A percentile compares a stretch with the other conserved stretches of the same genome.
phyloP scores from a whole-genome alignment of 306 rosid species.

The Herpetospermum pedunculosum region DNA sequence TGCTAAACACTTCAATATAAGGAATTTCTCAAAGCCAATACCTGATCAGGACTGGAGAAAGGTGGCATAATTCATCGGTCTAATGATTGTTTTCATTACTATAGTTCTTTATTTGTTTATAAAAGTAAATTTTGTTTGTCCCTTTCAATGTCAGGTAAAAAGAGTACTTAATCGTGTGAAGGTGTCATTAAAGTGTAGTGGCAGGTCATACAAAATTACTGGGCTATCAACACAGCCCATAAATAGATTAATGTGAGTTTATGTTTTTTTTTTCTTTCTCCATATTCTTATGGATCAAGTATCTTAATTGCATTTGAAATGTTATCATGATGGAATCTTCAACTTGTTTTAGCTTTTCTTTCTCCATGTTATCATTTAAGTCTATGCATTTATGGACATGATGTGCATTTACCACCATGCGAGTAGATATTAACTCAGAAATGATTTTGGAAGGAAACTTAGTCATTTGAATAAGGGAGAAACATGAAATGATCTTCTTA shows the following conservation, averaged over 20 bases:
- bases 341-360: background rate
- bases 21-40: conserved; percentile 23
- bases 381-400: background rate
- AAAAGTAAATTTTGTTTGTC: too few relatives aligned
- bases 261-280: background rate
- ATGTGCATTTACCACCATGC: background rate
- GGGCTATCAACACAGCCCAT: conserved; percentile 38
- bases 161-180: conserved; percentile 37
- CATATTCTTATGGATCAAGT: background rate
- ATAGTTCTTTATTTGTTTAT: too few relatives aligned
- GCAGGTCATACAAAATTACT: conserved; percentile 23
- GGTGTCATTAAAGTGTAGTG: conserved; percentile 17
- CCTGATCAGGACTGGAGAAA: conserved; percentile 41
- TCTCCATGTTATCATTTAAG: too few relatives aligned
- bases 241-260: conserved; percentile 33
- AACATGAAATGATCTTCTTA: background rate
- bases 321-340: background rate
- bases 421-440: background rate
- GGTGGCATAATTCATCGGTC: too few relatives aligned
- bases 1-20: conserved; percentile 12
- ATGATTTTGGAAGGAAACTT: background rate
- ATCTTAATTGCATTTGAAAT: background rate
- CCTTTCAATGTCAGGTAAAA: conserved; percentile 40
- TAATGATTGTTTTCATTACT: too few relatives aligned
- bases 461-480: background rate